These are phyloP conservation scores for Phaeomoniella chlamydospora DNA, from an alignment of 2,329 filamentous ascomycete genomes.

Conservation along the genomic window DNA sequence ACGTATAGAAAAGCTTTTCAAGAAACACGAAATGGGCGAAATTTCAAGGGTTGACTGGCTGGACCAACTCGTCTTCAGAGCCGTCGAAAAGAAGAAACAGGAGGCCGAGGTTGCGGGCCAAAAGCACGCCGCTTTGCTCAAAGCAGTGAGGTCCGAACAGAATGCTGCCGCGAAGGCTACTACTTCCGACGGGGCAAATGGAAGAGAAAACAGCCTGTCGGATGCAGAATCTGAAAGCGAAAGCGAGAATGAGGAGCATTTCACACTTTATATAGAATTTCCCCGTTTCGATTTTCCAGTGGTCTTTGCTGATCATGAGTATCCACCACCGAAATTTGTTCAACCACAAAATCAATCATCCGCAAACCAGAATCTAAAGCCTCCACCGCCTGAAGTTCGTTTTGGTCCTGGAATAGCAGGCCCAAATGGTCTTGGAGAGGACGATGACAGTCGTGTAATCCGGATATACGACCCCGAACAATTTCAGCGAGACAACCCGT, in stretches of 20 bases:
- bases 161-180: conserved; percentile 13
- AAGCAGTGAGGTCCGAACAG: conserved; percentile 17
- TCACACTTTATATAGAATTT: conserved; percentile 78
- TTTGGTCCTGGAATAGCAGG: conserved; percentile 80
- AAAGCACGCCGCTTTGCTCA: conserved; percentile 32
- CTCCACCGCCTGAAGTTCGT: conserved; percentile 66
- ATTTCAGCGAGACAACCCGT: conserved; percentile 77
- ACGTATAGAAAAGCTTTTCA: conserved; percentile 75
- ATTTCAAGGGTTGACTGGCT: conserved; percentile 89
- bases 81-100: conserved; percentile 63
- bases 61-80: conserved; percentile 83
- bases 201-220: conserved; percentile 15
- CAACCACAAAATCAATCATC: conserved; percentile 50
- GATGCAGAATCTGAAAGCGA: conserved; percentile 16
- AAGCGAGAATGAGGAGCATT: conserved; percentile 47
- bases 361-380: conserved; percentile 58
- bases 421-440: conserved; percentile 33
- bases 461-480: conserved; percentile 89
- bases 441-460: conserved; percentile 47
- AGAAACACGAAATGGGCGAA: conserved; percentile 97
- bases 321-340: conserved; percentile 70
- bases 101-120: conserved; percentile 50
- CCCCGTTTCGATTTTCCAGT: conserved; percentile 92
- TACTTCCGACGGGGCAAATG: conserved; percentile 23
- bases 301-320: conserved; percentile 89